phyloP scores from a whole-genome alignment of 495 filamentous ascomycete species.

The Penicillium egyptiacum region DNA sequence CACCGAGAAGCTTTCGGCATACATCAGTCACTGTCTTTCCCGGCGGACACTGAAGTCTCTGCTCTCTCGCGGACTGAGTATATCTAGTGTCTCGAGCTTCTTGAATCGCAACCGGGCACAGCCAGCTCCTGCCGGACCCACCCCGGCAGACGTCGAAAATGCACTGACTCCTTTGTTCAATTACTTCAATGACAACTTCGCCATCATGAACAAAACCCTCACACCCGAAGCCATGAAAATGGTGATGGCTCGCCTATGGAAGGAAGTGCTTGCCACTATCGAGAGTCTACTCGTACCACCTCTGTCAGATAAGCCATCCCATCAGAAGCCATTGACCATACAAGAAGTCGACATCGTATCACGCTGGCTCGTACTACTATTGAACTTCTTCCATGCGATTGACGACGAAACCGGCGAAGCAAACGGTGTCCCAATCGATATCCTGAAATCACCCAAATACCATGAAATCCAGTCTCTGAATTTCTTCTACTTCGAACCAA shows the following conservation, averaged over 20 bases:
- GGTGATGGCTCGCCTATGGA: conserved; percentile 98
- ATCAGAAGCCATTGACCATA: conserved; percentile 80
- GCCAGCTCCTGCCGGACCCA: conserved; percentile 57
- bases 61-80: conserved; percentile 67
- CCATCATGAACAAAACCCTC: conserved; percentile 95
- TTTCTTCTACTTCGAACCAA: conserved; percentile 97
- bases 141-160: conserved; percentile 71
- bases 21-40: conserved; percentile 89
- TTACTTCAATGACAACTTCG: conserved; percentile 99
- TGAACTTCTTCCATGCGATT: conserved; percentile 91
- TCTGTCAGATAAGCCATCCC: conserved; percentile 90
- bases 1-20: conserved; percentile 96
- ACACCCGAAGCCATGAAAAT: conserved; percentile 91
- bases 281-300: conserved; percentile 91
- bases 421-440: conserved; percentile 82
- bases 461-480: conserved; percentile 93
- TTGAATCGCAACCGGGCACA: conserved; percentile 63
- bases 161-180: conserved; percentile 86
- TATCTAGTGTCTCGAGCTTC: conserved; percentile 77
- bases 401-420: conserved; percentile 85
- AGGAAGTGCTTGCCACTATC: conserved; percentile 90
- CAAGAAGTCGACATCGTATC: conserved; percentile 94
- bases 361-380: conserved; percentile 88
- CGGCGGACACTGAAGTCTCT: conserved; percentile 73
- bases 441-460: conserved; percentile 95